A percentile compares a stretch with the other conserved stretches of the same genome.
Evolutionary conservation across 495 filamentous ascomycete genomes (phyloP).

Genomic region (Xylaria intraflava): DNA sequence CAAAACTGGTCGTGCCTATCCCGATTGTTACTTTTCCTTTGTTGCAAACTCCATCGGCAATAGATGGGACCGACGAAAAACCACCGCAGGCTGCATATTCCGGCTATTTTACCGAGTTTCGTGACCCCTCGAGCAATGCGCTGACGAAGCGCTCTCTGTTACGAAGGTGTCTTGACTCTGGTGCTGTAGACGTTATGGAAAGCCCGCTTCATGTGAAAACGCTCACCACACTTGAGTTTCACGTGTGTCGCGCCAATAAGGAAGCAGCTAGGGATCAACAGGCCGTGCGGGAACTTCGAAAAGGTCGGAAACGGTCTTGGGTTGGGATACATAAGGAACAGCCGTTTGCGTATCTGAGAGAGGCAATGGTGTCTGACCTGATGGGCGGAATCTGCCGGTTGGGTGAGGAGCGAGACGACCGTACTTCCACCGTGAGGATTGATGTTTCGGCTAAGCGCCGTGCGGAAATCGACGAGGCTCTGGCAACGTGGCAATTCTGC

Average conservation of each 20-base stretch:
- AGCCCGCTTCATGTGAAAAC: constrained; percentile 66
- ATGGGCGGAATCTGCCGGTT: constrained; percentile 86
- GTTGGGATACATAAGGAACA: constrained; percentile 81
- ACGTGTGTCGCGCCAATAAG: constrained; percentile 74
- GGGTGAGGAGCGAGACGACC: constrained; percentile 42
- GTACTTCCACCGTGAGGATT: constrained; percentile 35
- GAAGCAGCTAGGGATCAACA: constrained; percentile 62
- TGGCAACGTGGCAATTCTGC: constrained; percentile 81
- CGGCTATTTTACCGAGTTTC: constrained; percentile 12
- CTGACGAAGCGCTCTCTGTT: constrained; percentile 39
- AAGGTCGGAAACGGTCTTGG: constrained; percentile 80
- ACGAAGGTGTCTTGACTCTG: constrained; percentile 70
- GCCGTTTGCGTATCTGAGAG: constrained; percentile 81
- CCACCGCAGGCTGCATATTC: constrained; percentile 16
- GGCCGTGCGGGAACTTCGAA: constrained; percentile 56
- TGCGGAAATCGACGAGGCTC: constrained; percentile 55
- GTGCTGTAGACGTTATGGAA: constrained; percentile 76
- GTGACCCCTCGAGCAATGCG: constrained; percentile 21
- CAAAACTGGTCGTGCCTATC: constrained; percentile 69
- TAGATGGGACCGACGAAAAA: constrained; percentile 31
- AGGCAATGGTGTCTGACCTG: constrained; percentile 80
- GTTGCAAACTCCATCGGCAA: constrained; percentile 16
- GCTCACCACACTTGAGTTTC: constrained; percentile 66
- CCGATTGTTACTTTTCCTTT: constrained; percentile 49
- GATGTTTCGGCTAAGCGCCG: constrained; percentile 51